Conservation (phyloP, 441 rosid species). For the Populus hybrid region DNA sequence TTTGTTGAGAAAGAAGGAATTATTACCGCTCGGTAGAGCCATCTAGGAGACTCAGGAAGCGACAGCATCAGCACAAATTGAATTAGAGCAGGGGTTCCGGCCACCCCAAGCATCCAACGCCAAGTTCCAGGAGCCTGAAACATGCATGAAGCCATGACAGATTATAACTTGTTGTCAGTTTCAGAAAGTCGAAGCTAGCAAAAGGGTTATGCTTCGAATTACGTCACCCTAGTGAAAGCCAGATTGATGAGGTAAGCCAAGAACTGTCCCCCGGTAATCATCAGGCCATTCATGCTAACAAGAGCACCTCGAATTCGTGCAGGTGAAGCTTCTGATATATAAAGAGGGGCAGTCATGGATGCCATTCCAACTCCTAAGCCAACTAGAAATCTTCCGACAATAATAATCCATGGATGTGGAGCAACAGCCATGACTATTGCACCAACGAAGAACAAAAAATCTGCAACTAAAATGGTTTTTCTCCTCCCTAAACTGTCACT, state of each 20-base stretch:
- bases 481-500: conserved; percentile 66
- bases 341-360: conserved; percentile 78
- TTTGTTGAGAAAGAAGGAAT: neutral
- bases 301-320: conserved; percentile 74
- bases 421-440: conserved; percentile 67
- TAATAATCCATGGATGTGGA: conserved; percentile 56
- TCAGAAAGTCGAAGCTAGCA: neutral
- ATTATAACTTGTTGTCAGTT: neutral
- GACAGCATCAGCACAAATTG: conserved; percentile 59
- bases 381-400: conserved; percentile 59
- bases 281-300: conserved; percentile 63
- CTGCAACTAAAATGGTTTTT: conserved; percentile 48
- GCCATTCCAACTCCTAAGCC: conserved; percentile 90
- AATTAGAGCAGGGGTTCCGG: conserved; percentile 52
- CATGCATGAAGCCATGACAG: neutral
- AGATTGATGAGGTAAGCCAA: conserved; percentile 65
- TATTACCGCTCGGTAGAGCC: conserved; percentile 49
- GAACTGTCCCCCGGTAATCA: conserved; percentile 73
- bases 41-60: conserved; percentile 77
- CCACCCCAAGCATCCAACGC: conserved; percentile 87
- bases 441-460: conserved; percentile 51
- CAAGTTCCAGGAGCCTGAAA: conserved; percentile 54
- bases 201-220: neutral
- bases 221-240: conserved; percentile 52
- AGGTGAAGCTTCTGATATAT: conserved; percentile 77